Percentiles rank a stretch among this genome's conserved stretches.
phyloP scores from a whole-genome alignment of 1,139 yeast genomes.

The Diutina pseudorugosa region DNA sequence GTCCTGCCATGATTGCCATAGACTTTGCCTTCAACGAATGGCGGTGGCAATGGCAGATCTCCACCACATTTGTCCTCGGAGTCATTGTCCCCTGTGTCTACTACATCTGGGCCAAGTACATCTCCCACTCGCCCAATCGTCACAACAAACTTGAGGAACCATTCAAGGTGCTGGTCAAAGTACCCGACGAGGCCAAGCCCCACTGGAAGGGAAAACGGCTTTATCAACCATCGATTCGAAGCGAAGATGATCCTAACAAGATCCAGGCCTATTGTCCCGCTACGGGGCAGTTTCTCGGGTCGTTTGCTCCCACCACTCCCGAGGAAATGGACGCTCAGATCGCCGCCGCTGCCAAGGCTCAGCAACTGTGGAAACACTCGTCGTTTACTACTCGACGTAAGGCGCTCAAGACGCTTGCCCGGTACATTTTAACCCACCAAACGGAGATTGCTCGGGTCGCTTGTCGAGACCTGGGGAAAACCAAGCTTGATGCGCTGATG shows the following conservation, averaged over 20 bases:
- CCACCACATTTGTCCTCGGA: constrained; percentile 32
- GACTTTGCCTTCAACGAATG: constrained; percentile 30
- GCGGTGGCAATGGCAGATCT: constrained; percentile 38
- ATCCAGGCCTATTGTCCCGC: constrained; percentile 93
- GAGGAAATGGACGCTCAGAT: constrained; percentile 63
- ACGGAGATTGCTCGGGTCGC: constrained; percentile 83
- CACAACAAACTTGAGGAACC: constrained; percentile 35
- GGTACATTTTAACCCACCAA: constrained; percentile 70
- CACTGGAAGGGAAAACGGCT: constrained; percentile 88
- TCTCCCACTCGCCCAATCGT: constrained; percentile 27
- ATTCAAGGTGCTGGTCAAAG: constrained; percentile 26
- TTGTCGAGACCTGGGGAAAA: constrained; percentile 92
- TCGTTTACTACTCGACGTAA: constrained; percentile 53
- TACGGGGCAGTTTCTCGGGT: constrained; percentile 79
- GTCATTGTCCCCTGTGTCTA: constrained; percentile 28
- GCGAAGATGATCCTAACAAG: constrained; percentile 45
- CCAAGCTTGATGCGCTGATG: constrained; percentile 90
- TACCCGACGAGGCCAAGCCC: constrained; percentile 78
- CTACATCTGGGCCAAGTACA: constrained; percentile 26
- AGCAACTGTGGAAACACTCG: constrained; percentile 44
- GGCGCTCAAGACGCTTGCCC: constrained; percentile 57
- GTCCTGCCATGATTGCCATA: constrained; percentile 27
- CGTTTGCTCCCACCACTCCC: constrained; percentile 46
- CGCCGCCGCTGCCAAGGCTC: constrained; percentile 45
- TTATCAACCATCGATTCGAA: constrained; percentile 40